Base-by-base conservation (phyloP, 2,329 filamentous ascomycete species). In the Phialophora macrospora region DNA sequence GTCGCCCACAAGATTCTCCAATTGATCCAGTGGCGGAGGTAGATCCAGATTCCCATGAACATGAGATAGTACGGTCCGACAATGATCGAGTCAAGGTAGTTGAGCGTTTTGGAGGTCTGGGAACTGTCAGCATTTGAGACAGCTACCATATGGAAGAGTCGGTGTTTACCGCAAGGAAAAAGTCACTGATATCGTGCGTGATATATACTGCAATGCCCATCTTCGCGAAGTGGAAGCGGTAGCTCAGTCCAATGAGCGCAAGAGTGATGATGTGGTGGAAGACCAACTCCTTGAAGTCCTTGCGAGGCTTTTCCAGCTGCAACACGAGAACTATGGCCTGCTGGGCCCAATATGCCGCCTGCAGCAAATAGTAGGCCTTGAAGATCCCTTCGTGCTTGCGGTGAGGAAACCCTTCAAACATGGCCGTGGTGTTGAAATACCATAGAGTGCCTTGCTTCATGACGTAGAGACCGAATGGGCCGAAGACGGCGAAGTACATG, bases 291-390 rank as follows among this genome's bases (percentile, higher is more conserved):
- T 90, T 92, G 80, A 92, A 96, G 79, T 96, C 92, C 81, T 96
- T 96, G 68, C 92, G 83, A 44, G 89, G 92, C 83, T 93, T 93
- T 82, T 96, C 92, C 78, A 96, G 85, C 75, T 90, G 90, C 55
- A 96, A 82, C 60, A 93, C 75, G 65, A 96, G 81, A 17, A 96
- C 92, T 71, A 96, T 89, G 64, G 89, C 90, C 80, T 96, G 92
- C 82, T 96, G 92, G 11, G 89, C 86, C 92, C 92, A 96, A 83
- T 95, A 96, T 70, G 89, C 89, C 49, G 91, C 92, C 79, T 96
- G 90, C 74, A 96, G 89, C 70, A 96, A 84, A 77, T 96, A 96
- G 81, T 96, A 96, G 70, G 92, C 91, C 82, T 96, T 96, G 85
- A 96, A 91, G 46, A 84, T 72, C 66, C 82, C 90, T 70, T 90